Evolutionary conservation across 2,329 filamentous ascomycete species (phyloP), one percentile per base, ranked within the genome.

Genomic region (Gremmenia infestans): DNA sequence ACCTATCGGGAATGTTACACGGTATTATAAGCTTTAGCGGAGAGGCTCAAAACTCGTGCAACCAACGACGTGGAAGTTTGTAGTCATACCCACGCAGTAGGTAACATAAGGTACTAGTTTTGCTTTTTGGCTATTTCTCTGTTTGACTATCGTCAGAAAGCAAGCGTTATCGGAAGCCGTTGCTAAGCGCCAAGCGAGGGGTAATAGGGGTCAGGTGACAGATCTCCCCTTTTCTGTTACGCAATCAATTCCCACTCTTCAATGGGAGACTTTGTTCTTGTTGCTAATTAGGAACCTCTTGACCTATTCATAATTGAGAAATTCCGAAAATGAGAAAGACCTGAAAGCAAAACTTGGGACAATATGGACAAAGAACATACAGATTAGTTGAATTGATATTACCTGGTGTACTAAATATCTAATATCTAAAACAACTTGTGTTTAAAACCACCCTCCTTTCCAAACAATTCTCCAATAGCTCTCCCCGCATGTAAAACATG

Each of bases 401-500:
- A n/a, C n/a, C n/a, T n/a, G n/a, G n/a, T n/a, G n/a, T n/a, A n/a
- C 23, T 5, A 15, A 32, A 5, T n/a, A 23, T 39, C n/a, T 45
- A 15, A 12, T 14, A 47, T 32, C 23, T 43, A 52, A 12, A 55
- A 58, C n/a, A 65, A 19, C 56, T 62, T 67, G 48, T 52, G 63
- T 48, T 65, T 62, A 59, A 68, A 73, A 0, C 70, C 74, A 4
- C 73, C 74, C 48, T 74, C 67, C 0, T 56, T 56, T 57, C 72
- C 71, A 54, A 75, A 78, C 0, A 76, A 63, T 6, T 65, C 60
- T 1, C 72, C 75, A 4, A 77, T 72, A 39, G 66, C 66, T 47
- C 74, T 73, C n/a, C 72, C 72, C 0, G 74, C 72, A 14, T 63
- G 59, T 32, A 80, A 61, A 25, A 79, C 61, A 53, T 71, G 72